Percentiles rank a stretch among this genome's conserved stretches.
Evolutionary conservation across 2,329 filamentous ascomycete species (phyloP).

Genomic region (Pestalotiopsis fici): DNA sequence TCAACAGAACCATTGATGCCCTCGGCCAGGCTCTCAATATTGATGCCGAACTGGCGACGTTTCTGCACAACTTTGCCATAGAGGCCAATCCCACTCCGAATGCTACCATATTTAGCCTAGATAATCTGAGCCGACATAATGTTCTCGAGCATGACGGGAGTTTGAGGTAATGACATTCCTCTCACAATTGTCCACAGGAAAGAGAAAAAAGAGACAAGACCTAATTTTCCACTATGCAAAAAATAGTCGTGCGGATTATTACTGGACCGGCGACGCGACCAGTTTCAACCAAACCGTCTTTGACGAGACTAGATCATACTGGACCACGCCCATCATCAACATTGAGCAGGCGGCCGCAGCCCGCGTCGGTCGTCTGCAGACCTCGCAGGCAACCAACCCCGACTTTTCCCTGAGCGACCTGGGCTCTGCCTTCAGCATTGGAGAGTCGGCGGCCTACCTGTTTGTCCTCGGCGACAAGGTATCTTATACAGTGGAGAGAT

Average conservation of each 20-base stretch:
- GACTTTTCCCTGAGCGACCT: conserved; percentile 29
- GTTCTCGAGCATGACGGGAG: conserved; percentile 13
- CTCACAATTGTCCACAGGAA: not conserved
- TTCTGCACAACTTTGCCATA: not conserved
- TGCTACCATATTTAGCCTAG: conserved; percentile 10
- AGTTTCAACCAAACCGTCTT: conserved; percentile 55
- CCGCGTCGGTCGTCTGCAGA: conserved; percentile 43
- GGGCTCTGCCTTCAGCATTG: conserved; percentile 14
- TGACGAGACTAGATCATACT: conserved; percentile 44
- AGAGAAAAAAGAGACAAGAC: not conserved
- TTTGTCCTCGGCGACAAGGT: conserved; percentile 15
- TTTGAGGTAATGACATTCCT: too few relatives aligned
- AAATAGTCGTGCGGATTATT: conserved; percentile 46
- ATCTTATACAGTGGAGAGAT: conserved; percentile 13
- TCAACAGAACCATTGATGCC: not conserved
- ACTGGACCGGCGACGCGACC: conserved; percentile 48
- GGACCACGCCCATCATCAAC: conserved; percentile 41
- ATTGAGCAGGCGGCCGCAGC: conserved; percentile 44
- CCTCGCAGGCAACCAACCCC: conserved; percentile 47
- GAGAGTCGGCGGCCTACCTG: conserved; percentile 18
- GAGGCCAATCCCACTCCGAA: not conserved
- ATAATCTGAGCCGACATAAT: conserved; percentile 8
- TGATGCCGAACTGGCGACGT: not conserved
- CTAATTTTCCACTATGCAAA: not conserved
- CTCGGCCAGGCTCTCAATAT: conserved; percentile 5